Base-by-base conservation (phyloP, 1,284 basidiomycete genomes). In the Heterobasidion annosum region DNA sequence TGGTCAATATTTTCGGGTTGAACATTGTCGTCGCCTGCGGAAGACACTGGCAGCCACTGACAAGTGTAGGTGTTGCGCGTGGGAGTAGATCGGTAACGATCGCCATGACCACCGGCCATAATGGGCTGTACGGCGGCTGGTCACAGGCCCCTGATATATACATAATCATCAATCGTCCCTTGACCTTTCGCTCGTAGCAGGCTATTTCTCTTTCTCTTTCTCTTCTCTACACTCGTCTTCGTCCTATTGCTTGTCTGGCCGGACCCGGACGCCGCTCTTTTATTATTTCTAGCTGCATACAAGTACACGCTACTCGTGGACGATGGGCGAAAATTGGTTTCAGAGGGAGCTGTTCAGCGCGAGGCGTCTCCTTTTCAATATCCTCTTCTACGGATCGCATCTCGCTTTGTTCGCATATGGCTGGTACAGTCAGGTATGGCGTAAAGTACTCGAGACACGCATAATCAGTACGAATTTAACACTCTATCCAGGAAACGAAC, bases 331-430 rank as follows among this genome's bases (percentile, higher is more conserved):
- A 73, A 77, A 63, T 64, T 90, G 86, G 84, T 80, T 89, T 64
- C 78, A 74, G 49, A 76, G 79, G 62, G 88, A 91, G 70, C 79
- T 90, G 59, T 72, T 86, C 54, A 70, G 64, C 34, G 77, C 76
- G 1, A 73, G 79, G 63, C 78, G 85, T 62, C 78, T 89, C 58
- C 66, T 74, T 56, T 89, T 91, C 72, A 89, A 89, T 61, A 64
- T 87, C 61, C 61, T 91, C 45, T 92, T 90, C 71, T 89, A 91
- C 63, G 85, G 88, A 53, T 62, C 78, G 3, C 89, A 92, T 57
- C 58, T 89, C 48, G 73, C 70, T 61, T 68, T 88, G 63, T 92
- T 91, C 62, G 83, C 70, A 2, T 85, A 89, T 67, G 90, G 91
- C 33, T 92, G 90, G 89, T 75, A 81, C 65, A 81, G 79, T 66